These are phyloP conservation scores for Rhodamnia rubescens DNA, from an alignment of 345 rosid species.

Conservation along the genomic window DNA sequence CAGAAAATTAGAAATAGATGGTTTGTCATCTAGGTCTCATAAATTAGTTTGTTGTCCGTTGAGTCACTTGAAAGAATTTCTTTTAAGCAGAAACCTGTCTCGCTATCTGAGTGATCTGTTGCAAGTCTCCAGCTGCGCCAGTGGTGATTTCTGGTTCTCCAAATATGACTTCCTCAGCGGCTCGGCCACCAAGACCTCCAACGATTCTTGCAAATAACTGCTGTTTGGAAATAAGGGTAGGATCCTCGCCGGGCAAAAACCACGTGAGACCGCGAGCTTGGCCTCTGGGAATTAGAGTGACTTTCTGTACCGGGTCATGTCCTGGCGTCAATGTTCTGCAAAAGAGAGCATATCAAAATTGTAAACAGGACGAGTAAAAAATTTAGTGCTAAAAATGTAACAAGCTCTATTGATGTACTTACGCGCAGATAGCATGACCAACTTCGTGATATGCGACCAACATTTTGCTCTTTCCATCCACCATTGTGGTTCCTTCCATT, in stretches of 20 bases:
- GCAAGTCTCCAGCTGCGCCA: slow-evolving; percentile 60
- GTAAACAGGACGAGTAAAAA: background rate
- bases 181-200: slow-evolving; percentile 72
- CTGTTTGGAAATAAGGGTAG: slow-evolving; percentile 39
- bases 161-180: slow-evolving; percentile 60
- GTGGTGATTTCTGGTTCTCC: slow-evolving; percentile 70
- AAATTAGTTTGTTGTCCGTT: background rate
- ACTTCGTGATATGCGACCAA: slow-evolving; percentile 67
- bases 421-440: slow-evolving; percentile 66
- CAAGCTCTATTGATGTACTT: slow-evolving; percentile 9
- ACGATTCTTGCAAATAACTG: slow-evolving; percentile 60
- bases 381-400: background rate
- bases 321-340: slow-evolving; percentile 49
- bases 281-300: slow-evolving; percentile 56
- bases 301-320: slow-evolving; percentile 71
- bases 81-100: slow-evolving; percentile 37
- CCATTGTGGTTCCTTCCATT: slow-evolving; percentile 70
- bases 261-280: slow-evolving; percentile 82
- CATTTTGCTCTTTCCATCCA: slow-evolving; percentile 60
- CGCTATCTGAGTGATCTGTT: slow-evolving; percentile 54
- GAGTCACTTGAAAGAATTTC: background rate
- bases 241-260: slow-evolving; percentile 63
- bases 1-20: background rate
- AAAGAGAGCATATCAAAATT: background rate
- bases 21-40: background rate